A percentile compares a stretch with the other conserved stretches of the same genome.
Conservation (phyloP, 192 early-diverging fungal genomes). For the Umbelopsis ramanniana region DNA sequence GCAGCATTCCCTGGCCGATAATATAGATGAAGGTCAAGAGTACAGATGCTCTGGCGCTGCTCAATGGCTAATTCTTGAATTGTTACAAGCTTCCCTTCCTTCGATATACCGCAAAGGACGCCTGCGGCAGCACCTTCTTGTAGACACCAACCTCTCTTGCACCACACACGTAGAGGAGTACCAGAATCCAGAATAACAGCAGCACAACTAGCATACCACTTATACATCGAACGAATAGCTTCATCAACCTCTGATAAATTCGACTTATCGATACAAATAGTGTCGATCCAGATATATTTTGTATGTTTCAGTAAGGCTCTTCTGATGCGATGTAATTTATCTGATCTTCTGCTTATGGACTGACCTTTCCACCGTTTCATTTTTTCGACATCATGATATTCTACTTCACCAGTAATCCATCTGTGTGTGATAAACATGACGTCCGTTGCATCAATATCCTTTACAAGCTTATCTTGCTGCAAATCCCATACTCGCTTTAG, state of each 20-base stretch:
- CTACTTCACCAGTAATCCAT: neutral
- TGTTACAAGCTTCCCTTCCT: neutral
- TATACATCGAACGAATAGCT: neutral
- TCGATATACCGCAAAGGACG: neutral
- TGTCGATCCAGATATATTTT: neutral
- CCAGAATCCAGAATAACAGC: neutral
- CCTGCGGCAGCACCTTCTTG: neutral
- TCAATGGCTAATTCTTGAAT: neutral
- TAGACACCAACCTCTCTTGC: neutral
- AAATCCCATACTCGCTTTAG: neutral
- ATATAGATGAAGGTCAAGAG: neutral
- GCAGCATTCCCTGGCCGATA: neutral
- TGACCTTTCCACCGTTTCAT: neutral
- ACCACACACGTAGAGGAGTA: neutral
- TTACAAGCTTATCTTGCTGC: neutral
- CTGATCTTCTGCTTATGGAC: neutral
- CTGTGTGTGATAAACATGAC: slow-evolving; percentile 13
- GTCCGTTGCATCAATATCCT: neutral
- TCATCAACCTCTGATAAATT: neutral
- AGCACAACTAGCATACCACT: neutral
- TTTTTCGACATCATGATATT: neutral
- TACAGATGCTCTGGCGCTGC: neutral
- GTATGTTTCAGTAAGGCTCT: neutral
- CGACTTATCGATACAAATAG: neutral
- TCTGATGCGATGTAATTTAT: neutral